Conservation (phyloP, 306 rosid genomes). For the Quercus mongolica region DNA sequence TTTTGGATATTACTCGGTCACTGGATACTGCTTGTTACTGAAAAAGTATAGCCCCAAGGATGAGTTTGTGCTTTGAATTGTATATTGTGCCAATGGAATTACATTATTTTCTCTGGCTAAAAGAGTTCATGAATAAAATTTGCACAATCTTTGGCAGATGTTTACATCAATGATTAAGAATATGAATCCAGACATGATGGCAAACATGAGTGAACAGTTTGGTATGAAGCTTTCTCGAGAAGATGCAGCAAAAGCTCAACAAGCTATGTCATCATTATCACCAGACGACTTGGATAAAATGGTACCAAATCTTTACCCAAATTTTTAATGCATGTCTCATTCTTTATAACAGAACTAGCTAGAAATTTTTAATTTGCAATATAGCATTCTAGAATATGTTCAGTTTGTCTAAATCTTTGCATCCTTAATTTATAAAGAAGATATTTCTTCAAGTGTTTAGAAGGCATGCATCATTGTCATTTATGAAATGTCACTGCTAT, state of each 20-base stretch:
- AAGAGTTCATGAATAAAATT: neutral
- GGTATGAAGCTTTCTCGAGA: constrained; percentile 82
- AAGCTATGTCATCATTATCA: constrained; percentile 85
- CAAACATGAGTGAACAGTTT: constrained; percentile 91
- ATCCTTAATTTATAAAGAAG: neutral
- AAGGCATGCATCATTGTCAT: no score
- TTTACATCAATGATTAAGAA: constrained; percentile 85
- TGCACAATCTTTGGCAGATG: constrained; percentile 54
- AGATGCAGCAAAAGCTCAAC: constrained; percentile 84
- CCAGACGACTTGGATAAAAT: constrained; percentile 84
- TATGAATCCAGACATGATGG: constrained; percentile 97
- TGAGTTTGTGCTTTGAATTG: neutral
- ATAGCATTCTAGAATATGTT: neutral
- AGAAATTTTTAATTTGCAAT: neutral
- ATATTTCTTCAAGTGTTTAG: no score
- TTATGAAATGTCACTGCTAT: no score
- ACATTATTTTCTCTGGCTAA: neutral
- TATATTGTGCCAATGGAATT: neutral
- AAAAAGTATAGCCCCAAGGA: neutral
- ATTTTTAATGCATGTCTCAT: constrained; percentile 3
- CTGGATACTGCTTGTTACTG: neutral
- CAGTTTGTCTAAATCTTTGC: neutral
- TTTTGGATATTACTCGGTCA: neutral
- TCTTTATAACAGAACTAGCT: neutral
- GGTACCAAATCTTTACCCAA: constrained; percentile 40